Evolutionary conservation across 2,329 filamentous ascomycete species (phyloP).

Genomic region (Plectosphaerella cucumerina): DNA sequence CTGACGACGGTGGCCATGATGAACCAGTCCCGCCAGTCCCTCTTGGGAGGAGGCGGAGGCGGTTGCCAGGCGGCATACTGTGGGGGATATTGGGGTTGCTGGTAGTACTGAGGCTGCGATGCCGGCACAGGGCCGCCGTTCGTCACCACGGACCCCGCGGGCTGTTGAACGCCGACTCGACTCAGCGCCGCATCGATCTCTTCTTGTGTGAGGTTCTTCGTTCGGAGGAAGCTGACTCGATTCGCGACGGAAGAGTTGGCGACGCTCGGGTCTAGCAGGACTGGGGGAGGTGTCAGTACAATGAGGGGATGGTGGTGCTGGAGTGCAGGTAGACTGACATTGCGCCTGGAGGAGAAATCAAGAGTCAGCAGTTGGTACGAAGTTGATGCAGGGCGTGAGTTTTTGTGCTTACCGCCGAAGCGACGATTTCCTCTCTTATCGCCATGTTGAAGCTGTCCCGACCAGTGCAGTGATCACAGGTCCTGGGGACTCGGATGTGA

Average conservation of each 20-base stretch:
- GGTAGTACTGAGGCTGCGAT: conserved; percentile 36
- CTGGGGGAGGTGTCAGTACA: conserved; percentile 34
- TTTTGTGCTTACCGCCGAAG: conserved; percentile 62
- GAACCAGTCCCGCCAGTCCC: conserved; percentile 99
- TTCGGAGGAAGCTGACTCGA: conserved; percentile 85
- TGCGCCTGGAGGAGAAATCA: conserved; percentile 27
- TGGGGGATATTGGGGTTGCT: conserved; percentile 41
- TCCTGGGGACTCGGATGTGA: conserved; percentile 3
- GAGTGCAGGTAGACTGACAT: conserved; percentile 28
- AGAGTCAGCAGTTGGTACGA: not conserved
- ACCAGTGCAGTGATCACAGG: not conserved
- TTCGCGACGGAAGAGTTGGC: conserved; percentile 87
- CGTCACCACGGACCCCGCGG: conserved; percentile 29
- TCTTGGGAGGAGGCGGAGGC: conserved; percentile 59
- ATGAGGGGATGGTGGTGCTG: conserved; percentile 5
- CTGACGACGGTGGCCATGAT: conserved; percentile 97
- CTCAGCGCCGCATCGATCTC: conserved; percentile 84
- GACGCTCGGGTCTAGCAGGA: conserved; percentile 92
- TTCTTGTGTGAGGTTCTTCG: conserved; percentile 95
- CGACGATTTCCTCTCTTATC: conserved; percentile 90
- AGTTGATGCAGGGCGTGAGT: not conserved
- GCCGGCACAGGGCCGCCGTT: conserved; percentile 35
- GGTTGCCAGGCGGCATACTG: conserved; percentile 55
- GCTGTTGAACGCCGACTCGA: conserved; percentile 61
- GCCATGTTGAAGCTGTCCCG: conserved; percentile 49